Evolutionary conservation across 1,284 basidiomycete species (phyloP).

Genomic region (Malassezia restricta): DNA sequence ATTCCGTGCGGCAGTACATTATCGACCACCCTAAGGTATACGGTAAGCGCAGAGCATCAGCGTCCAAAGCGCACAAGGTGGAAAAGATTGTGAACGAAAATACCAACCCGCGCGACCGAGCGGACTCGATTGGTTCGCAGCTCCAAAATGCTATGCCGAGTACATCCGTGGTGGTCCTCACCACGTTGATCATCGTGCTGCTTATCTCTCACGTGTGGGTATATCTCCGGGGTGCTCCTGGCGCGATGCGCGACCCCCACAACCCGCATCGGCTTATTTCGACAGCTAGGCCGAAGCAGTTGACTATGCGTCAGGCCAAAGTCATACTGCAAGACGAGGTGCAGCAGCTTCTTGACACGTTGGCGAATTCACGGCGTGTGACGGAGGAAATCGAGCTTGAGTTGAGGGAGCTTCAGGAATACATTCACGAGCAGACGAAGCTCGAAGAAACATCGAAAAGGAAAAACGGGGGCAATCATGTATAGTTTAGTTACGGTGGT

Average conservation of each 20-base stretch:
- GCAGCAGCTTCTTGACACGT: conserved; percentile 14
- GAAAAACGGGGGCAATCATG: neutral
- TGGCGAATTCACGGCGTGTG: conserved; percentile 19
- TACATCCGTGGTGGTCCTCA: conserved; percentile 3
- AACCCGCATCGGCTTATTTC: conserved; percentile 3
- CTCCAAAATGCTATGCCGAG: neutral
- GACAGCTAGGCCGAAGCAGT: neutral
- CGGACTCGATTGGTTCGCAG: neutral
- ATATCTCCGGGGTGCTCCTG: neutral
- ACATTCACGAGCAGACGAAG: conserved; percentile 1
- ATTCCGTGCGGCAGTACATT: conserved; percentile 52
- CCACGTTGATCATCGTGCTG: conserved; percentile 3
- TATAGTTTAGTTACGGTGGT: neutral
- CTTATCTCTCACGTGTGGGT: conserved; percentile 8
- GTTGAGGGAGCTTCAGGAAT: neutral
- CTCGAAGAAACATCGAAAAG: neutral
- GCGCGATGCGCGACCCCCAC: neutral
- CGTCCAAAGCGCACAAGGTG: neutral
- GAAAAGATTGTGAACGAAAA: neutral
- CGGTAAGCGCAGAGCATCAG: neutral
- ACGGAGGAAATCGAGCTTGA: conserved; percentile 10
- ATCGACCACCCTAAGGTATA: neutral
- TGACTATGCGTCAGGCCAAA: conserved; percentile 4
- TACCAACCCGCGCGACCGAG: neutral
- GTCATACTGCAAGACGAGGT: conserved; percentile 9